Evolutionary conservation across 345 rosid species (phyloP), one percentile per base, ranked within the genome.

Genomic region (Eucalyptus leucophloia): DNA sequence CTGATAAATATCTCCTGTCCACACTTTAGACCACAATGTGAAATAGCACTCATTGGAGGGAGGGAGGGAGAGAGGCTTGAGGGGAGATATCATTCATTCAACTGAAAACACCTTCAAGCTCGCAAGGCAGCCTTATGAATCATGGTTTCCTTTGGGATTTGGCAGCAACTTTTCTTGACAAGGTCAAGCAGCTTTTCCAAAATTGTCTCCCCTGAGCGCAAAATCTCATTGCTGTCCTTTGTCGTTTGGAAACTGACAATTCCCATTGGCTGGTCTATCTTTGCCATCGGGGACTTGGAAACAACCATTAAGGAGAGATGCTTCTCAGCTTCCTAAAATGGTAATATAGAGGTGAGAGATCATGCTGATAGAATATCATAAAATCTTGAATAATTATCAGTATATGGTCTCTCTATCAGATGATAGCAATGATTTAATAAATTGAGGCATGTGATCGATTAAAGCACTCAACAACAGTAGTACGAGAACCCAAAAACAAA

Each of bases 301-400:
- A 98, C 99, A 9, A 97, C 99, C 99, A 96, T 98, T 72, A 96
- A 98, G 5, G 99, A 97, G 12, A 98, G 96, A 93, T 96, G 95
- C 95, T 96, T 98, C 95, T 96, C 98, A 53, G 97, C 94, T 92
- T 95, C 98, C 98, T 97, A 93, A 81, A 93, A 72, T 88, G 30
- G n/a, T 85, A 60, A 58, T 42, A 81, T 32, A 83, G 80, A 86
- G 23, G 18, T 40, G 87, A 86, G 86, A 45, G 53, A 28, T 51
- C n/a, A 30, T 7, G 49, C 72, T 34, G 32, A 88, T 47, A 86
- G 88, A 42, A 40, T 12, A 88, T 32, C 50, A 86, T 11, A 7
- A 32, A n/a, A 65, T 18, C 37, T 65, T 62, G 10, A 14, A 62
- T 62, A 15, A 65, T 65, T n/a, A 65, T 65, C 5, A n/a, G 17